Percentiles rank a stretch among this genome's conserved stretches.
These are phyloP conservation scores for Geoglossum cookeanum DNA, from an alignment of 2,329 filamentous ascomycete genomes.

Conservation along the genomic window DNA sequence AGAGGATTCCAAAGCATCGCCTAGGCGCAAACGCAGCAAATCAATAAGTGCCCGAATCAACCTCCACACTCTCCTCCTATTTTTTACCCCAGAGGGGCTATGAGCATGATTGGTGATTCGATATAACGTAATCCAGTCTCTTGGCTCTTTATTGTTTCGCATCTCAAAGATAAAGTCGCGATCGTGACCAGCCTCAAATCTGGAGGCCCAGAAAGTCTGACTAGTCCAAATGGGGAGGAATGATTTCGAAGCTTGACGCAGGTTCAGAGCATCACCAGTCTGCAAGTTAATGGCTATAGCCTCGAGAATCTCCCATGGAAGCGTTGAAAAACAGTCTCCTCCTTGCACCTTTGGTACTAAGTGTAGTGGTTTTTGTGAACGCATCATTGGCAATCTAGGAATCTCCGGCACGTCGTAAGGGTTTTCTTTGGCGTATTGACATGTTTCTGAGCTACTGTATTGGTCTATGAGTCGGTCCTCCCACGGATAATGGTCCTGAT, in stretches of 20 bases:
- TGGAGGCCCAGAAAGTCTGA: conserved; percentile 3
- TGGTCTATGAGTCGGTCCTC: background rate
- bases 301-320: conserved; percentile 4
- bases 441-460: background rate
- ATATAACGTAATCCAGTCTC: conserved; percentile 3
- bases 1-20: background rate
- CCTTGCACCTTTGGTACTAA: background rate
- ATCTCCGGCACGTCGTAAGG: conserved; percentile 2
- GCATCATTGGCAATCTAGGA: conserved; percentile 1
- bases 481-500: conserved; percentile 3
- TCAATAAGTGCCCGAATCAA: conserved; percentile 1
- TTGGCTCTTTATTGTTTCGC: background rate
- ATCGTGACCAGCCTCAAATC: conserved; percentile 2
- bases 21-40: conserved; percentile 1
- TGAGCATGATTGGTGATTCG: conserved; percentile 3
- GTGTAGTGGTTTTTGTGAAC: background rate
- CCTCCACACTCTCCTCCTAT: conserved; percentile 4
- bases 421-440: background rate
- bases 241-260: conserved; percentile 1
- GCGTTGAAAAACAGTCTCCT: conserved; percentile 3
- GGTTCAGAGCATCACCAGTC: conserved; percentile 2
- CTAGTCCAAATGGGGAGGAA: conserved; percentile 1
- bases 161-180: conserved; percentile 3
- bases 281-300: background rate
- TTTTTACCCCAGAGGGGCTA: background rate